phyloP scores from a whole-genome alignment of 75 land plant species.

The Selaginella moellendorffii region DNA sequence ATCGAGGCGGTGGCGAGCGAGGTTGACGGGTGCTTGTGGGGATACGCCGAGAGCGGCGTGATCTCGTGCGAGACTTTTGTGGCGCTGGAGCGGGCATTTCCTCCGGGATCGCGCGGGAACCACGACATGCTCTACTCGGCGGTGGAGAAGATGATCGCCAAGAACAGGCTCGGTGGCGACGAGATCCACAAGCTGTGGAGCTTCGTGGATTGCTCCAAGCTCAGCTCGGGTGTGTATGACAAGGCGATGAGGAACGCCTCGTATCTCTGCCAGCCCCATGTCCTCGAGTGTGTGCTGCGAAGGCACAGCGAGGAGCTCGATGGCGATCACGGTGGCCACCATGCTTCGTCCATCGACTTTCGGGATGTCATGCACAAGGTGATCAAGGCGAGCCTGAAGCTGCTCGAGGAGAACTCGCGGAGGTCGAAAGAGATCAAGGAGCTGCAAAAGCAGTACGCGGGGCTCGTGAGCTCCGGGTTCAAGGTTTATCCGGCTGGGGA shows the following conservation, averaged over 20 bases:
- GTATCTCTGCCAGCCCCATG: constrained; percentile 32
- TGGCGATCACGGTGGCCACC: neutral
- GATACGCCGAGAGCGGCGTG: constrained; percentile 18
- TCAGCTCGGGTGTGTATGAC: constrained; percentile 20
- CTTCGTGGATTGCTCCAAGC: constrained; percentile 23
- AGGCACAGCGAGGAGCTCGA: constrained; percentile 28
- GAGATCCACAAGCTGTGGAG: constrained; percentile 33
- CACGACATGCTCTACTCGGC: constrained; percentile 31
- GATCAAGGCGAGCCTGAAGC: constrained; percentile 33
- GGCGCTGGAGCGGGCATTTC: constrained; percentile 24
- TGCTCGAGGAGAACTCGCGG: constrained; percentile 35
- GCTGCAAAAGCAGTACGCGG: constrained; percentile 39
- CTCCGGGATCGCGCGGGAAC: constrained; percentile 15
- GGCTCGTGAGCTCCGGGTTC: constrained; percentile 17
- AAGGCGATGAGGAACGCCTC: constrained; percentile 26
- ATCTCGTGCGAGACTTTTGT: constrained; percentile 19
- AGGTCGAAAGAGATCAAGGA: constrained; percentile 33
- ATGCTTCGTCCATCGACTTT: constrained; percentile 17
- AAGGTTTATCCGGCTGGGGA: constrained; percentile 8
- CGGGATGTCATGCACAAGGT: constrained; percentile 37
- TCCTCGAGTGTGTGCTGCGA: constrained; percentile 29
- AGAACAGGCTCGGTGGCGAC: neutral
- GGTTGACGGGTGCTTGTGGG: constrained; percentile 35
- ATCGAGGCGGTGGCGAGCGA: constrained; percentile 31
- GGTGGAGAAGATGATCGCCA: constrained; percentile 23